phyloP scores from a whole-genome alignment of 2,329 filamentous ascomycete species.

The Cephalotrichum gorgonifer region DNA sequence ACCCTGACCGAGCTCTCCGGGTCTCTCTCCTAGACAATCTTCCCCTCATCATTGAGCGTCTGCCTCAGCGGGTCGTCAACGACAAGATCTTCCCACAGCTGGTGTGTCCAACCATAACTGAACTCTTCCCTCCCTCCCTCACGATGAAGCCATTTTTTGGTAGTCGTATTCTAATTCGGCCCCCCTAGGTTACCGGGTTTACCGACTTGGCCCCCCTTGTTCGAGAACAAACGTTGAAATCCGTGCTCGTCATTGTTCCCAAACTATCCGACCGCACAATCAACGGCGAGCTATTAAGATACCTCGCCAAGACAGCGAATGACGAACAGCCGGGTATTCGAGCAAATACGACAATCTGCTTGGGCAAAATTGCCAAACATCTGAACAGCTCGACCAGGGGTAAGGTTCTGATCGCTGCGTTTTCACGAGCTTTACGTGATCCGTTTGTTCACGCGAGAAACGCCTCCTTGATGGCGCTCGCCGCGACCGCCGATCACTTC shows the following conservation, averaged over 20 bases:
- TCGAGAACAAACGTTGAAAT: slow-evolving; percentile 91
- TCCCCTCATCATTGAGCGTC: slow-evolving; percentile 79
- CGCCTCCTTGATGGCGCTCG: slow-evolving; percentile 75
- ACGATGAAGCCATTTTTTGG: background rate
- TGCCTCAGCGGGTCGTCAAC: slow-evolving; percentile 81
- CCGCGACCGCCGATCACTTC: slow-evolving; percentile 78
- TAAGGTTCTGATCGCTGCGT: slow-evolving; percentile 89
- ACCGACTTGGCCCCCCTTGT: slow-evolving; percentile 85
- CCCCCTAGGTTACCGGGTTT: slow-evolving; percentile 71
- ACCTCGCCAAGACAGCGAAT: slow-evolving; percentile 91
- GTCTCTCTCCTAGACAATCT: slow-evolving; percentile 86
- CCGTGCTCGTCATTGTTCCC: slow-evolving; percentile 73
- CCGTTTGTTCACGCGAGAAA: slow-evolving; percentile 93
- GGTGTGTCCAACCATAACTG: too few relatives aligned
- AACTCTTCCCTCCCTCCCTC: too few relatives aligned
- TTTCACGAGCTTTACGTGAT: slow-evolving; percentile 78
- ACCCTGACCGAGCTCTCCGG: slow-evolving; percentile 82
- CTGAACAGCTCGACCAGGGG: slow-evolving; percentile 67
- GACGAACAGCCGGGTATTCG: slow-evolving; percentile 95
- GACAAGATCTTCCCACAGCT: slow-evolving; percentile 96
- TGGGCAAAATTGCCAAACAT: slow-evolving; percentile 91
- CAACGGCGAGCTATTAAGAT: slow-evolving; percentile 84
- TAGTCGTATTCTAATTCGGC: slow-evolving; percentile 15
- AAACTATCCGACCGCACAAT: slow-evolving; percentile 89
- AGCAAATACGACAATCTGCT: slow-evolving; percentile 94